These are phyloP conservation scores for Cucurbita ficifolia DNA, from an alignment of 306 rosid genomes.

Conservation along the genomic window DNA sequence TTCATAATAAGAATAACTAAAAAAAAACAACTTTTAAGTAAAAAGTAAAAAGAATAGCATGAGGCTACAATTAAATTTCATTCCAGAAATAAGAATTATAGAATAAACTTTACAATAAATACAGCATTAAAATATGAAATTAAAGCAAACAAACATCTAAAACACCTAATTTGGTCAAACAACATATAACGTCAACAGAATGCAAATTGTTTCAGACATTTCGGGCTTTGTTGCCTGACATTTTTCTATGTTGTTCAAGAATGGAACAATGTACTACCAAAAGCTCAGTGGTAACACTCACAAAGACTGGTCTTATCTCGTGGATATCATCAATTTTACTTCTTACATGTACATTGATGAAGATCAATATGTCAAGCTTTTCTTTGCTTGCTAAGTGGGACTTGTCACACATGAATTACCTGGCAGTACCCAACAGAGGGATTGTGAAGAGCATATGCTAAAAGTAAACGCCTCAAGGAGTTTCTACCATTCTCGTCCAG, in stretches of 20 bases:
- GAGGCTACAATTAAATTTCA: not conserved
- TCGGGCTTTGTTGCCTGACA: not conserved
- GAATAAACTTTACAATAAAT: not conserved
- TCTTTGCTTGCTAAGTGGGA: not conserved
- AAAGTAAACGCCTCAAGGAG: slow-evolving; percentile 77
- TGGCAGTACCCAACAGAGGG: slow-evolving; percentile 94
- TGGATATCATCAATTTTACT: not conserved
- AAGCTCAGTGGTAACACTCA: not conserved
- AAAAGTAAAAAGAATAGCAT: not conserved
- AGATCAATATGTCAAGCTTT: not conserved
- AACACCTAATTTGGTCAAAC: not conserved
- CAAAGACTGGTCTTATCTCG: not conserved
- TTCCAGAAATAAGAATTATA: not conserved
- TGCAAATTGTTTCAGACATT: not conserved
- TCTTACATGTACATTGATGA: not conserved
- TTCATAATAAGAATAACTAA: not conserved
- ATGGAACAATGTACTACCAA: not conserved
- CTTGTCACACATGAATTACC: slow-evolving; percentile 28
- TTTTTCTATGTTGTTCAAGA: not conserved
- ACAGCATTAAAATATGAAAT: not conserved
- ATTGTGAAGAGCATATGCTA: slow-evolving; percentile 88
- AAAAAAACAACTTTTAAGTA: not conserved
- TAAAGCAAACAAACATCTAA: not conserved
- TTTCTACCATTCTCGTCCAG: slow-evolving; percentile 71
- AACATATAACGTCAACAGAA: not conserved